Evolutionary conservation across 2,329 filamentous ascomycete species (phyloP).

Genomic region (Penicillium italicum): DNA sequence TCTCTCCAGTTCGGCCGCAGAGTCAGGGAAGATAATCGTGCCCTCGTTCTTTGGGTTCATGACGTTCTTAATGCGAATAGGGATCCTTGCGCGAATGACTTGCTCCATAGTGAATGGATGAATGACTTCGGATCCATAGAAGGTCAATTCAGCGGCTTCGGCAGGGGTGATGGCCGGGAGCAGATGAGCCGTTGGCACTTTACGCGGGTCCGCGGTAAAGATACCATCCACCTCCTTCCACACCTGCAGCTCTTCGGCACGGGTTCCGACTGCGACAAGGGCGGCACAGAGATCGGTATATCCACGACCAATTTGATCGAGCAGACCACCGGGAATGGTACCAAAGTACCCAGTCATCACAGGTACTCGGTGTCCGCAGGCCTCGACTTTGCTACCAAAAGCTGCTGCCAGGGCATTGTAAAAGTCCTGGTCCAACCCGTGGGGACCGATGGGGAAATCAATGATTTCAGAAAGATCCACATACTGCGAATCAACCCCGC

Average conservation of each 20-base stretch:
- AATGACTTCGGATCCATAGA: slow-evolving; percentile 93
- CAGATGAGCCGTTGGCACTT: slow-evolving; percentile 89
- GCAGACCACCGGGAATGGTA: slow-evolving; percentile 81
- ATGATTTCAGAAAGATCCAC: slow-evolving; percentile 84
- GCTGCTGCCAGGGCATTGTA: slow-evolving; percentile 62
- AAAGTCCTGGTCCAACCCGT: slow-evolving; percentile 63
- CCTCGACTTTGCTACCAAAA: slow-evolving; percentile 61
- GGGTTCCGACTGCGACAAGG: slow-evolving; percentile 81
- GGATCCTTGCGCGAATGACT: slow-evolving; percentile 62
- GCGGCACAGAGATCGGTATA: slow-evolving; percentile 97
- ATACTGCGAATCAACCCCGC: slow-evolving; percentile 79
- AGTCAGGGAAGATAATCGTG: slow-evolving; percentile 71
- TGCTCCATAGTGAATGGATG: slow-evolving; percentile 99
- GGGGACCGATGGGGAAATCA: slow-evolving; percentile 55
- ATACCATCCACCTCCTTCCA: slow-evolving; percentile 99
- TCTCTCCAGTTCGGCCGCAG: slow-evolving; percentile 50
- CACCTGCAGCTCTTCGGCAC: slow-evolving; percentile 85
- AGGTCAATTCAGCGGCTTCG: slow-evolving; percentile 92
- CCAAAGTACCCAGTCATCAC: slow-evolving; percentile 94
- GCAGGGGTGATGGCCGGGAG: slow-evolving; percentile 84
- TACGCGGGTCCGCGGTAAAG: slow-evolving; percentile 79
- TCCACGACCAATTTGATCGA: slow-evolving; percentile 88
- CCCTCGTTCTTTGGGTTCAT: slow-evolving; percentile 62
- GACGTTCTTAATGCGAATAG: slow-evolving; percentile 67
- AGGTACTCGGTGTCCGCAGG: slow-evolving; percentile 66